Evolutionary conservation across 1,284 basidiomycete genomes (phyloP), one percentile per base, ranked within the genome.

Genomic region (Trichosporon sp.): DNA sequence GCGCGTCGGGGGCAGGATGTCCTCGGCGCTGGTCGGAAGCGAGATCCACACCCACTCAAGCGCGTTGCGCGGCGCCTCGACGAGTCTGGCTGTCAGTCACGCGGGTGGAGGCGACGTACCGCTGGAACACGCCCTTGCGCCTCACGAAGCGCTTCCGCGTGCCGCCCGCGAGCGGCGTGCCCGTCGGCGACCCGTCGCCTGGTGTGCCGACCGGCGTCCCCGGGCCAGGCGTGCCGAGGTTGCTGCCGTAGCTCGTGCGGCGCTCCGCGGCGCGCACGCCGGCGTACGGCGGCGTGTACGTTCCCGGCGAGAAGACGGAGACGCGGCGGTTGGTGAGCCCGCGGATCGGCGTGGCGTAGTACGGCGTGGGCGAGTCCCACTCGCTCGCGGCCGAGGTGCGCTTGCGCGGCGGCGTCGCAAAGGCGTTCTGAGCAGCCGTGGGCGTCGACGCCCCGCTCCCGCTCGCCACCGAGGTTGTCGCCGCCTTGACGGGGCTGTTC

Each of bases 131-230:
- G 0, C 78, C 64, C 66, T 79, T 80, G 64, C 69, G 70, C 69
- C 80, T 73, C 2, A 82, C 72, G 56, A 79, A 75, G 23, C 78
- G 71, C 72, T 78, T 76, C 74, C 70, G 75, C 70, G 73, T 74
- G 58, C 29, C 56, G 31, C 73, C 72, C 15, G 74, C 75, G 0
- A 75, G 78, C 9, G 80, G 80, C 3, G 80, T 80, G 1, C 77
- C 78, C 70, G 75, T 75, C 29, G 79, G 78, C 56, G 79, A 78
- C 63, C 79, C 78, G n/a, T n/a, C n/a, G 1, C 29, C 25, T n/a
- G 53, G 53, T 6, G 53, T 58, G 5, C 53, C 53, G 1, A 32
- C 3, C 29, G 56, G 56, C 15, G 56, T 60, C 1, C 56, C 56
- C 7, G 47, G 23, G 21, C 5, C 15, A 5, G 53, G 53, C 9